These are phyloP conservation scores for Abelmoschus esculentus DNA, from an alignment of 345 rosid genomes.

Conservation along the genomic window DNA sequence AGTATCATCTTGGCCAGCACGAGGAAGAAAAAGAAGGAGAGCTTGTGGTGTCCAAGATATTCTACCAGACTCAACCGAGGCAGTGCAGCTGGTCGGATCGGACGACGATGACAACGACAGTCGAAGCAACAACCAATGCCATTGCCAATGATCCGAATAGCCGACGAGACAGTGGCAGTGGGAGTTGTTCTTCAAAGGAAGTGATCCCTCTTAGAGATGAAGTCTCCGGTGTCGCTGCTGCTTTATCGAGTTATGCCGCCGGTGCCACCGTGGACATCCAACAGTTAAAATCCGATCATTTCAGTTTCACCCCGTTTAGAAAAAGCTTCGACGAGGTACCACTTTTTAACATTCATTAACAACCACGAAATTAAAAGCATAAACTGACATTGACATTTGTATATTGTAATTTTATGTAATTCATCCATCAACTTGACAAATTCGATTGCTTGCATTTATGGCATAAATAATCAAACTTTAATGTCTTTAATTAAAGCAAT, in stretches of 20 bases:
- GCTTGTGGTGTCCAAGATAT: constrained; percentile 92
- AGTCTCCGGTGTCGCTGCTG: constrained; percentile 28
- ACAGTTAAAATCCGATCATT: constrained; percentile 51
- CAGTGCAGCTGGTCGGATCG: constrained; percentile 83
- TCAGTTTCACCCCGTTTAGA: constrained; percentile 59
- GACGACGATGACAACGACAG: constrained; percentile 21
- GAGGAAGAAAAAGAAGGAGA: constrained; percentile 99
- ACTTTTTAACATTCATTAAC: not conserved
- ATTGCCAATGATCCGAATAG: constrained; percentile 32
- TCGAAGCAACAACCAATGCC: constrained; percentile 38
- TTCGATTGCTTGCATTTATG: not conserved
- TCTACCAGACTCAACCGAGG: constrained; percentile 96
- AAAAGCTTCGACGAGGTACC: constrained; percentile 87
- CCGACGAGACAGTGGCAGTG: constrained; percentile 63
- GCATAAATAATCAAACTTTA: constrained; percentile 21
- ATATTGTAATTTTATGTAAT: not conserved
- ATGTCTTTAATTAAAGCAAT: constrained; percentile 8
- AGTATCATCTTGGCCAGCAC: constrained; percentile 84
- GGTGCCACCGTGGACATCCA: constrained; percentile 46
- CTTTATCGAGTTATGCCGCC: constrained; percentile 39
- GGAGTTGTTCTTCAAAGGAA: constrained; percentile 47
- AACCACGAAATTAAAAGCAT: not conserved
- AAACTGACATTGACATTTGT: not conserved
- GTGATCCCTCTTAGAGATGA: constrained; percentile 42
- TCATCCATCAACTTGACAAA: not conserved